Evolutionary conservation across 331 rosid species (phyloP), one percentile per base, ranked within the genome.

Genomic region (Malus hybrid): DNA sequence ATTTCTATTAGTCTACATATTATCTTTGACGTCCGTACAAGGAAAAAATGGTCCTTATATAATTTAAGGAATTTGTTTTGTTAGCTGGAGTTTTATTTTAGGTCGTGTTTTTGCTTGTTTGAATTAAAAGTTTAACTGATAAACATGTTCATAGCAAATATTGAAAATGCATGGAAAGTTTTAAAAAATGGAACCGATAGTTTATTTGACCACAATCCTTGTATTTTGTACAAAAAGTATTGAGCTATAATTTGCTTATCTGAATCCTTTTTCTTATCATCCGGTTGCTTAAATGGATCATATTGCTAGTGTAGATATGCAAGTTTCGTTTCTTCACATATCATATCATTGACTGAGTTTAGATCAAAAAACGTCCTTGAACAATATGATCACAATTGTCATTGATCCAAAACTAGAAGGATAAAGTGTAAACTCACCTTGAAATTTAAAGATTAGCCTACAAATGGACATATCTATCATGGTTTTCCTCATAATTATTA

Each of bases 401-500:
- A 6, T 52, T 16, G 6, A 52, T 52, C 8, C 57, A 52, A 52
- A 52, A 16, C 20, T 6, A 39, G 46, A 39, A 39, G 46, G 46
- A 39, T 18, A 52, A 6, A 52, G 57, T 16, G 20, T 52, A 52
- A 16, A 52, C 57, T 16, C 57, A 52, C 56, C 52, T 39, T 30
- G 20, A 75, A 63, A 26, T 55, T 62, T 73, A 50, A 52, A 70
- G 44, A 65, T 63, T 82, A 46, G 53, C 44, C 65, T 58, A 57
- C 80, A 70, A 60, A 79, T 63, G 63, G 78, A 20, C 50, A 69
- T 33, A 33, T 70, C 60, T 58, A 56, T 68, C 64, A 64, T 75
- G 66, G 29, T 74, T 58, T 68, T 75, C 64, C 70, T 42, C 82
- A 68, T 72, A 34, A 81, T 79, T 22, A 77, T 75, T 82, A 74